A percentile compares a stretch with the other conserved stretches of the same genome.
Evolutionary conservation across 768 basidiomycete genomes (phyloP).

Genomic region (Agrocybe chaxingu): DNA sequence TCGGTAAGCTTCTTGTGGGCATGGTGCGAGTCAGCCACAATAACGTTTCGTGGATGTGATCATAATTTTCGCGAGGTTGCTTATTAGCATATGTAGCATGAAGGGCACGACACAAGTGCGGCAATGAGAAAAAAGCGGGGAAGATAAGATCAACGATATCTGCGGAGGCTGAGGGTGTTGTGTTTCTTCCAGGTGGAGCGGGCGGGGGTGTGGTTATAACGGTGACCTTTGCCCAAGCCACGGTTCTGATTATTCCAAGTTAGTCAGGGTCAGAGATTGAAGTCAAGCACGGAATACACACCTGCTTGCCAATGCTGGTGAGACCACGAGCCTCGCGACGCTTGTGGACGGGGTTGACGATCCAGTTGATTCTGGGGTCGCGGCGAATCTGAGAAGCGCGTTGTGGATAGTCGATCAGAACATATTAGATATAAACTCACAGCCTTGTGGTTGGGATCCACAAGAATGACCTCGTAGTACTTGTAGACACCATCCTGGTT

Average conservation of each 20-base stretch:
- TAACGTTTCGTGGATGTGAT: too few relatives aligned
- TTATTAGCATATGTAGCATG: too few relatives aligned
- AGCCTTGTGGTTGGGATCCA: constrained; percentile 93
- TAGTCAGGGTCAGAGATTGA: not conserved
- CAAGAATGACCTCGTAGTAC: constrained; percentile 98
- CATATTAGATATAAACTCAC: constrained; percentile 42
- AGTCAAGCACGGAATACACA: constrained; percentile 28
- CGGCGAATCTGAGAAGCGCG: constrained; percentile 70
- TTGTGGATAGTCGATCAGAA: constrained; percentile 4
- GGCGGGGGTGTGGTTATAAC: constrained; percentile 89
- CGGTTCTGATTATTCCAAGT: constrained; percentile 62
- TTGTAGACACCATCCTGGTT: constrained; percentile 99
- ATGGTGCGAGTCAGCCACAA: too few relatives aligned
- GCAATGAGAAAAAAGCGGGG: too few relatives aligned
- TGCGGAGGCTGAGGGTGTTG: constrained; percentile 94
- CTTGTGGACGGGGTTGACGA: constrained; percentile 97
- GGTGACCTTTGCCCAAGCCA: constrained; percentile 93
- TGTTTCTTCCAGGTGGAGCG: constrained; percentile 95
- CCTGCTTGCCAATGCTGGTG: constrained; percentile 94
- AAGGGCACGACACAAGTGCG: too few relatives aligned
- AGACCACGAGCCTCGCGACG: constrained; percentile 97
- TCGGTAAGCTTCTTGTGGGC: too few relatives aligned
- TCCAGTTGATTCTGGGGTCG: constrained; percentile 99
- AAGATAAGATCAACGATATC: constrained; percentile 66
- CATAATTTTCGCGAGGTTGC: too few relatives aligned